Evolutionary conservation across 176 grass and related monocot genomes (phyloP), one percentile per base, ranked within the genome.

Genomic region (Chrysopogon serrulatus): DNA sequence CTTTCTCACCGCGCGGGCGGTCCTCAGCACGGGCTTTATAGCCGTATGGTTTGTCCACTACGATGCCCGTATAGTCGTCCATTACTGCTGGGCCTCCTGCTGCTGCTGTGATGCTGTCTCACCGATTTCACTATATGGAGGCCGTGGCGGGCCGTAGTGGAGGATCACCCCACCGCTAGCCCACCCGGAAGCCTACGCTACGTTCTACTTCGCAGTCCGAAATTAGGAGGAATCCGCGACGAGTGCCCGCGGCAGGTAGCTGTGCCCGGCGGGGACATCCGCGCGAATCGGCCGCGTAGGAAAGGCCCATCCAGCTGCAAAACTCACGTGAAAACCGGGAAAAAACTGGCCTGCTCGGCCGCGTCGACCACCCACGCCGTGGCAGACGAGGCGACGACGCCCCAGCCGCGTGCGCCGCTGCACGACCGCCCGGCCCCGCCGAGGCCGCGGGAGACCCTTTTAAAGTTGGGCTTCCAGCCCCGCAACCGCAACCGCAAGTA

Each of bases 361-460:
- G 65, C 27, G 28, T 23, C 47, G 43, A 1, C 43, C 32, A 34
- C 44, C 44, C 16, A 7, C 53, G 30, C 65, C 33, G 71, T 35
- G 19, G 31, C 18, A 39, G 65, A 56, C 43, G 65, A 30, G 53
- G 24, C 23, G 53, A 57, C 23, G 53, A 57, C 45, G 47, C 65
- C 47, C 79, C 65, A 11, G 47, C 65, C 65, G 65, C 33, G 79
- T 56, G 65, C 81, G 48, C 43, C 70, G 65, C 13, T 48, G n/a
- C 78, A 33, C n/a, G 83, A 10, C 53, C 53, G 51, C 1, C 53
- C 53, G 53, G 53, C 27, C 24, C 44, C 45, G 65, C 72, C 39
- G 53, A 78, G 80, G n/a, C n/a, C n/a, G n/a, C 86, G 81, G 86
- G 86, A 71, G 74, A 15, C 54, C 74, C 76, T 83, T 88, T 72